Conservation (phyloP, 495 filamentous ascomycete genomes). For the Aspergillus panamensis region DNA sequence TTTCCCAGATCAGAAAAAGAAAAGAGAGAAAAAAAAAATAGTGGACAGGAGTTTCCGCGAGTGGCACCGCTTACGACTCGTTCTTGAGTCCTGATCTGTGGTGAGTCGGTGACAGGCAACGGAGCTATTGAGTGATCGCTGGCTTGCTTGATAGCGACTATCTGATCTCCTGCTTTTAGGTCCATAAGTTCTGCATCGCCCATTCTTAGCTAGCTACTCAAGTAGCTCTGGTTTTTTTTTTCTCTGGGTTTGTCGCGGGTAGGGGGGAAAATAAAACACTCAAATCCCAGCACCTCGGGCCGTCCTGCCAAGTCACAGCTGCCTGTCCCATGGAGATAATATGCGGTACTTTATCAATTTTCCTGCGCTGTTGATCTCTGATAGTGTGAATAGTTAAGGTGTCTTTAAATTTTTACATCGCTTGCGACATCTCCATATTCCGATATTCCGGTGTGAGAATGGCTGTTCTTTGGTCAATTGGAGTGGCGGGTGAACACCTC, state of each 20-base stretch:
- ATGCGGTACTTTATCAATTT: not conserved
- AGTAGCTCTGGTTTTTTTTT: not conserved
- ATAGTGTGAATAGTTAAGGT: not conserved
- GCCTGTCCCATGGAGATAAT: not conserved
- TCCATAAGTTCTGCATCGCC: not conserved
- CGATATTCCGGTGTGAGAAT: not conserved
- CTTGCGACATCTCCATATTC: not conserved
- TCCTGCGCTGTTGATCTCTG: not conserved
- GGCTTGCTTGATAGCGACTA: not conserved
- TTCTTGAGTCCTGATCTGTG: too few relatives aligned
- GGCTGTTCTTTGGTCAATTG: not conserved
- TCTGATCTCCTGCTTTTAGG: not conserved
- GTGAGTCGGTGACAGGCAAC: not conserved
- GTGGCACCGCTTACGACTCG: conserved; percentile 5
- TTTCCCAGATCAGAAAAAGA: not conserved
- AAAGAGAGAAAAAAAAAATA: not conserved
- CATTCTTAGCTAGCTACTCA: not conserved
- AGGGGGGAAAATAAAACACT: not conserved
- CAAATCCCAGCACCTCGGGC: not conserved
- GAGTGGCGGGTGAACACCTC: not conserved
- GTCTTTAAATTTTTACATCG: too few relatives aligned
- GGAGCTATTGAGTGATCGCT: not conserved
- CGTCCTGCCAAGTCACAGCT: not conserved
- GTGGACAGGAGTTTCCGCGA: conserved; percentile 6
- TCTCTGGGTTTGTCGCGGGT: not conserved